Conservation (phyloP, 306 rosid species). For the Benincasa hispida region DNA sequence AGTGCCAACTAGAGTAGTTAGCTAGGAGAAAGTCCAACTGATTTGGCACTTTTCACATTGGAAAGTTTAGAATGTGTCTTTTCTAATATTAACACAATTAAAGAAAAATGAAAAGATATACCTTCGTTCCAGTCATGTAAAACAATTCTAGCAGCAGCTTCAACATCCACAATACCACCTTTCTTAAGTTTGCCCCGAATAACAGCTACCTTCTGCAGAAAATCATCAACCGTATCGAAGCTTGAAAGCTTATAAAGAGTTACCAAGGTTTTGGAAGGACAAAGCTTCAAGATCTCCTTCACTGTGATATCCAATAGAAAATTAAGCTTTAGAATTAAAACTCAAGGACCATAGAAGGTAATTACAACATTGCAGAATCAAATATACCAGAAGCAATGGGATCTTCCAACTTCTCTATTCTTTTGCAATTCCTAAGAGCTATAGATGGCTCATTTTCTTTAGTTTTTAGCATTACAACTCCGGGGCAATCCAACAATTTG, state of each 20-base stretch:
- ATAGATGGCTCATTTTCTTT: conserved; percentile 47
- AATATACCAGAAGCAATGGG: conserved; percentile 77
- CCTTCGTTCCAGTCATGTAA: conserved; percentile 97
- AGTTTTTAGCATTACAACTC: conserved; percentile 78
- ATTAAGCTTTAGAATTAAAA: not conserved
- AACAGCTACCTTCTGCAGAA: conserved; percentile 67
- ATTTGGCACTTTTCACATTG: not conserved
- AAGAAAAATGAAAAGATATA: conserved; percentile 15
- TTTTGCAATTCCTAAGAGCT: conserved; percentile 81
- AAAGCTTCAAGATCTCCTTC: conserved; percentile 86
- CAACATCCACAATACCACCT: conserved; percentile 71
- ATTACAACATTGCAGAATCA: not conserved
- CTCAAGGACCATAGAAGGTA: not conserved
- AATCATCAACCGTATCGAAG: conserved; percentile 78
- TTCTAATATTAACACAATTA: not conserved
- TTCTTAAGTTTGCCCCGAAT: conserved; percentile 89
- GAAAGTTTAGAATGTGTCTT: not conserved
- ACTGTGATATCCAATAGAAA: conserved; percentile 29
- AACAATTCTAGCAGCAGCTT: conserved; percentile 70
- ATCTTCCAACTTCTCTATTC: conserved; percentile 89
- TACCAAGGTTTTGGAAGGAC: conserved; percentile 54
- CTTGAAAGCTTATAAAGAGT: conserved; percentile 63
- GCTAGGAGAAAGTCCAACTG: not conserved
- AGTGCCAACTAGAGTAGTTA: not conserved
- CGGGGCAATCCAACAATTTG: conserved; percentile 88